These are phyloP conservation scores for Exophiala alcalophila DNA, from an alignment of 2,329 filamentous ascomycete species.

Conservation along the genomic window DNA sequence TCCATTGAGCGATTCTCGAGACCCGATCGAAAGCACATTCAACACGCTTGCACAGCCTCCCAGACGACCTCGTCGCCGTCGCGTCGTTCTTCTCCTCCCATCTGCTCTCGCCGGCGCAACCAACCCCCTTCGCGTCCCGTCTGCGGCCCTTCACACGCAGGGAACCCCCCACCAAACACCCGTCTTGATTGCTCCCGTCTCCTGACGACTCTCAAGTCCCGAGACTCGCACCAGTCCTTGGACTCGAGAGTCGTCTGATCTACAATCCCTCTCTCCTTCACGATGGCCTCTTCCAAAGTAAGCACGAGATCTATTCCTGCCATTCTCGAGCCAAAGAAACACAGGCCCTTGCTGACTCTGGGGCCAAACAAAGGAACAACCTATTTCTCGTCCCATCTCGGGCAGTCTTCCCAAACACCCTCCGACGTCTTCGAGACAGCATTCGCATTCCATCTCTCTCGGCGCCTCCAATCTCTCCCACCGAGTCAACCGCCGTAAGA, in stretches of 20 bases:
- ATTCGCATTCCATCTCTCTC: constrained; percentile 77
- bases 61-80: no score
- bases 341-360: constrained; percentile 27
- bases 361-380: constrained; percentile 29
- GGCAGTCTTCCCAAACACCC: constrained; percentile 29
- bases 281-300: constrained; percentile 27
- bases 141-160: no score
- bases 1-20: no score
- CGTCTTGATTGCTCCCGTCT: constrained; percentile 17
- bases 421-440: constrained; percentile 39
- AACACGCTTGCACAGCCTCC: no score
- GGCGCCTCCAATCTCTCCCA: constrained; percentile 75
- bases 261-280: constrained; percentile 2
- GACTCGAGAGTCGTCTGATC: constrained; percentile 28
- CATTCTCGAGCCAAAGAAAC: constrained; percentile 15
- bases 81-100: no score
- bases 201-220: constrained; percentile 29
- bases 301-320: no score
- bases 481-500: constrained; percentile 89
- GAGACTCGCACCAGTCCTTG: constrained; percentile 24
- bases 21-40: no score
- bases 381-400: constrained; percentile 29
- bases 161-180: no score
- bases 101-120: no score
- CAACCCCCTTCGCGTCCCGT: no score